Base-by-base conservation (phyloP, 495 filamentous ascomycete species). In the Chlorociboria aeruginascens region DNA sequence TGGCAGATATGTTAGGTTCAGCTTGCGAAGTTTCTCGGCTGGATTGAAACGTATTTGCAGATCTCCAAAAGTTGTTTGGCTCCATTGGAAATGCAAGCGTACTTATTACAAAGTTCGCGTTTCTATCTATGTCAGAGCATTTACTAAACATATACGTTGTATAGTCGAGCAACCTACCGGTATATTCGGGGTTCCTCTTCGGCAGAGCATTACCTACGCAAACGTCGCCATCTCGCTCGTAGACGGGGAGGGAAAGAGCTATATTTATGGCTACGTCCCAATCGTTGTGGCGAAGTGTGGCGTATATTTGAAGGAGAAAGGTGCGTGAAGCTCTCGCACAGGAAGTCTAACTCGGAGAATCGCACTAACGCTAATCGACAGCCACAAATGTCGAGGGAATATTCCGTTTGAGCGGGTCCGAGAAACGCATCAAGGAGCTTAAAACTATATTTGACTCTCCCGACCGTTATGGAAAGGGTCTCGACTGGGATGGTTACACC, bases 201-300 rank as follows among this genome's bases (percentile, higher is more conserved):
- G 86, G 50, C 79, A 84, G 53, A 96, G 90, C 69, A 99, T 99
- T 63, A 83, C 86, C 30, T 99, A 99, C 61, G 92, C 92, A 47
- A 99, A 99, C 65, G 92, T 99, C 52, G 92, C 92, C 43, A 99
- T 99, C 56, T 96, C 89, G 43, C 77, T 99, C 31, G 84, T 86
- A 51, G 86, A 96, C 63, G 83, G 84, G 43, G 76, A 88, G 46
- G 92, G 90, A 12, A 78, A 89, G 59, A 95, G 88, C 63, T 96
- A 92, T 62, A 95, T 96, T 25, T 99, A 99, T 64, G 92, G 92
- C 55, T 99, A 99, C 62, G 89, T 99, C 6, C 92, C 92, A 8
- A 96, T 99, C 54, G 90, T 99, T 40, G 90, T 99, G 34, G 92
- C 92, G 4, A 99, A 99, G 65, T 99, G 92, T 64, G 92, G 92